Base-by-base conservation (phyloP, 1,139 yeast genomes). In the Eremothecium coryli region DNA sequence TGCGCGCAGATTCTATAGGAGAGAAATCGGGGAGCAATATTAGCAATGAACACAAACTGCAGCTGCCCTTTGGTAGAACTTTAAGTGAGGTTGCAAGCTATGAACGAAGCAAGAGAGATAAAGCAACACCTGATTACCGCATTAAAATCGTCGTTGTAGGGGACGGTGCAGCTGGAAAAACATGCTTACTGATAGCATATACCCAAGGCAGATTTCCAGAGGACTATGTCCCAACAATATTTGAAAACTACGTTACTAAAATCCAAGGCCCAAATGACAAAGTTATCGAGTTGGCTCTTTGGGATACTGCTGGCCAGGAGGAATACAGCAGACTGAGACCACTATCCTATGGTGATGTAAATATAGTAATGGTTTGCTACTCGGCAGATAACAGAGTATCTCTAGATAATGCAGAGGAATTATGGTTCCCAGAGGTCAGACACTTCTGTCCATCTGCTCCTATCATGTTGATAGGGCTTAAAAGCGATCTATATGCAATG, bases 241-340 rank as follows among this genome's bases (percentile, higher is more conserved):
- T 85, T 60, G 95, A 85, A 49, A 84, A 84, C 57, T 82, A 82
- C 50, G 75, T 82, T 17, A 73, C 86, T 8, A 72, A 73, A 33
- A 73, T 82, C 4, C 56, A 60, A 27, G 68, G 77, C 0, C 76
- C 84, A 2, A 61, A 62, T 34, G 50, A 52, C 6, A 41, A 48
- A 37, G 33, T 68, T 66, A 70, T 78, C 39, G 93, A 75, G 60
- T 64, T 84, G 50, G 90, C 82, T 18, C 60, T 84, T 29, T 82
- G 94, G 93, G 97, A 88, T 58, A 85, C 96, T 0, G 95, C 95
- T 0, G 95, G 95, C 3, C 95, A 85, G 59, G 95, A 85, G 58
- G 94, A 84, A 56, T 85, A 84, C 55, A 93, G 82, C 56, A 61
- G 95, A 38, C 63, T 85, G 40, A 65, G 96, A 45, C 93, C 95